A percentile compares a stretch with the other conserved stretches of the same genome.
Conservation (phyloP, 2,329 filamentous ascomycete species). For the Emergomyces orientalis region DNA sequence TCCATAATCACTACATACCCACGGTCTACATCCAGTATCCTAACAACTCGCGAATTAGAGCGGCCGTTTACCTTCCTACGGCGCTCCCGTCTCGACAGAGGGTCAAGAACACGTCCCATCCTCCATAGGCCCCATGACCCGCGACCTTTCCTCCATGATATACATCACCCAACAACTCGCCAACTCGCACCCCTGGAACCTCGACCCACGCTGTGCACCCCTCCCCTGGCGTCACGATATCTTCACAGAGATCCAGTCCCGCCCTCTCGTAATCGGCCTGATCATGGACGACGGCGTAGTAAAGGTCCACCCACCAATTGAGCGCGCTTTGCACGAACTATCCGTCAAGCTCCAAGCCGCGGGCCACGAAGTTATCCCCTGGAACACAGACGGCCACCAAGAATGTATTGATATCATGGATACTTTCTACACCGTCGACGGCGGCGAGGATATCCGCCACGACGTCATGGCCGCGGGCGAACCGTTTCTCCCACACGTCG, state of each 20-base stretch:
- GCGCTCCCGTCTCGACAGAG: slow-evolving; percentile 52
- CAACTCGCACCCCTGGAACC: slow-evolving; percentile 43
- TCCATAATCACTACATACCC: not conserved
- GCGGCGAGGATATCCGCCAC: slow-evolving; percentile 52
- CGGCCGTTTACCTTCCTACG: slow-evolving; percentile 43
- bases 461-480: slow-evolving; percentile 49
- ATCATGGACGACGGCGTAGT: slow-evolving; percentile 52
- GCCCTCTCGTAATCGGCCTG: slow-evolving; percentile 52
- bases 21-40: not conserved
- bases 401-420: slow-evolving; percentile 54
- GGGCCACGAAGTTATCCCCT: slow-evolving; percentile 47
- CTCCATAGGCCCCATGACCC: slow-evolving; percentile 53
- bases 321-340: slow-evolving; percentile 44
- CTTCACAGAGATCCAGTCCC: slow-evolving; percentile 34
- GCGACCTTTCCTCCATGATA: slow-evolving; percentile 43
- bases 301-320: slow-evolving; percentile 50
- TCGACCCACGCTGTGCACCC: slow-evolving; percentile 46
- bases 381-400: slow-evolving; percentile 44
- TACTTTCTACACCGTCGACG: slow-evolving; percentile 52
- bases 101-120: slow-evolving; percentile 56
- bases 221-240: slow-evolving; percentile 45
- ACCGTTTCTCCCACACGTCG: slow-evolving; percentile 50
- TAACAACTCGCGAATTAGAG: slow-evolving; percentile 7
- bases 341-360: slow-evolving; percentile 52
- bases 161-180: slow-evolving; percentile 43